Conservation (phyloP, 257 asterid species). For the Eucommia ulmoides region DNA sequence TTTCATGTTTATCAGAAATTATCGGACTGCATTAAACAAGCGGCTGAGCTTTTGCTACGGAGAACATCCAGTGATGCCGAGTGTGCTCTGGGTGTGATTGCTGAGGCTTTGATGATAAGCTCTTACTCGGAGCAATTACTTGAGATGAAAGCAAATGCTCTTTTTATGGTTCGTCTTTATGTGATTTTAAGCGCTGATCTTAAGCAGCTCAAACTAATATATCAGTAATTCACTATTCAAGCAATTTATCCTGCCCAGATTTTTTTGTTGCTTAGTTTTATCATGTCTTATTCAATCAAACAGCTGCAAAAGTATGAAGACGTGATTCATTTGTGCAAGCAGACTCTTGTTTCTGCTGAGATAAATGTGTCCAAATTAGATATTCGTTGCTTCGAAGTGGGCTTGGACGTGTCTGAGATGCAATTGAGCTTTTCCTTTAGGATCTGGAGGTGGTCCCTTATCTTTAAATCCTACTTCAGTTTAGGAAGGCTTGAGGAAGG, state of each 20-base stretch:
- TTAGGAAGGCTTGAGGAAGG: slow-evolving; percentile 87
- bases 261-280: too few species aligned
- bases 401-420: slow-evolving; percentile 27
- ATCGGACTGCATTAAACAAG: slow-evolving; percentile 46
- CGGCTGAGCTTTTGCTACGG: slow-evolving; percentile 41
- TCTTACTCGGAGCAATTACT: slow-evolving; percentile 50
- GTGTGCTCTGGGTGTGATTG: slow-evolving; percentile 45
- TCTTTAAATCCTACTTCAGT: slow-evolving; percentile 59
- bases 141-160: slow-evolving; percentile 76
- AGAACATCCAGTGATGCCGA: slow-evolving; percentile 46
- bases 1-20: slow-evolving; percentile 48
- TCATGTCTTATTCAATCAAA: slow-evolving; percentile 14
- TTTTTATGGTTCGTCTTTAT: slow-evolving; percentile 53
- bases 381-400: slow-evolving; percentile 19
- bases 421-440: slow-evolving; percentile 41
- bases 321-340: slow-evolving; percentile 59
- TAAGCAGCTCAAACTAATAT: not conserved
- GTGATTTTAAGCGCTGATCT: slow-evolving; percentile 11
- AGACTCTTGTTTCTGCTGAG: slow-evolving; percentile 39
- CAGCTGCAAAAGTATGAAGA: slow-evolving; percentile 86
- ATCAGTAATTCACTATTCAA: not conserved
- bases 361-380: slow-evolving; percentile 25
- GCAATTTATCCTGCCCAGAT: too few species aligned
- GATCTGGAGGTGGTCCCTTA: slow-evolving; percentile 57
- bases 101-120: slow-evolving; percentile 70